Evolutionary conservation across 2,329 filamentous ascomycete species (phyloP).

Genomic region (Xylariales sp.): DNA sequence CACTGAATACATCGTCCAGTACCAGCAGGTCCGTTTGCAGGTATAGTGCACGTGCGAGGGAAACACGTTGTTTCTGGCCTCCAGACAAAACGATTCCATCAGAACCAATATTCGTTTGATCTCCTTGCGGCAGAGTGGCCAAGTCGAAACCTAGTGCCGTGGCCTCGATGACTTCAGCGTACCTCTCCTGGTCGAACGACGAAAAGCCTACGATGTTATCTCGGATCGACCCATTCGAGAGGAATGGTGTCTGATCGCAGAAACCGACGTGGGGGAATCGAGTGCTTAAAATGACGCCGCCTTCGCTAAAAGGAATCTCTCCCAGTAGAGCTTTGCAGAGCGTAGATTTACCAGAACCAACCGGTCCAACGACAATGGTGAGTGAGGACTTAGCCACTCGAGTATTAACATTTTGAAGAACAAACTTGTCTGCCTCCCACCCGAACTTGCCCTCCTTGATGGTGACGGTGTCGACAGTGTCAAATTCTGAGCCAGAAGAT

Average conservation of each 20-base stretch:
- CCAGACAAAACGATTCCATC: slow-evolving; percentile 41
- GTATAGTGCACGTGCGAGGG: slow-evolving; percentile 28
- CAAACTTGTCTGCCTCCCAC: slow-evolving; percentile 24
- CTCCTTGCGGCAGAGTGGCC: slow-evolving; percentile 27
- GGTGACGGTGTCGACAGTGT: slow-evolving; percentile 11
- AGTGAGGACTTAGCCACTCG: slow-evolving; percentile 24
- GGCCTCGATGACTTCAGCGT: slow-evolving; percentile 21
- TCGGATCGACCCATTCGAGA: slow-evolving; percentile 28
- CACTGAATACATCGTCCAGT: slow-evolving; percentile 31
- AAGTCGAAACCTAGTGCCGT: slow-evolving; percentile 24
- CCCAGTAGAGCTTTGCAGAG: slow-evolving; percentile 35
- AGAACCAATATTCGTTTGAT: slow-evolving; percentile 37
- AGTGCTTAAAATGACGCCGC: slow-evolving; percentile 16
- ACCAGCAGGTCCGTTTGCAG: slow-evolving; percentile 22
- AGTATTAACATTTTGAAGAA: slow-evolving; percentile 28
- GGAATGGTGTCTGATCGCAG: slow-evolving; percentile 31
- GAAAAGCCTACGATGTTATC: slow-evolving; percentile 25
- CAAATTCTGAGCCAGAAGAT: not conserved
- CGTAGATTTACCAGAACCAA: slow-evolving; percentile 41
- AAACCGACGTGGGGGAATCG: slow-evolving; percentile 25
- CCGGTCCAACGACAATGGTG: slow-evolving; percentile 35
- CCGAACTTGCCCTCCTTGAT: slow-evolving; percentile 23
- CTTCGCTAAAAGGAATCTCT: slow-evolving; percentile 25
- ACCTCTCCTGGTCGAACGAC: slow-evolving; percentile 17
- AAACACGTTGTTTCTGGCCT: slow-evolving; percentile 39